Percentiles rank a stretch among this genome's conserved stretches.
Evolutionary conservation across 2,329 filamentous ascomycete genomes (phyloP).

Genomic region (Leptographium lundbergii): DNA sequence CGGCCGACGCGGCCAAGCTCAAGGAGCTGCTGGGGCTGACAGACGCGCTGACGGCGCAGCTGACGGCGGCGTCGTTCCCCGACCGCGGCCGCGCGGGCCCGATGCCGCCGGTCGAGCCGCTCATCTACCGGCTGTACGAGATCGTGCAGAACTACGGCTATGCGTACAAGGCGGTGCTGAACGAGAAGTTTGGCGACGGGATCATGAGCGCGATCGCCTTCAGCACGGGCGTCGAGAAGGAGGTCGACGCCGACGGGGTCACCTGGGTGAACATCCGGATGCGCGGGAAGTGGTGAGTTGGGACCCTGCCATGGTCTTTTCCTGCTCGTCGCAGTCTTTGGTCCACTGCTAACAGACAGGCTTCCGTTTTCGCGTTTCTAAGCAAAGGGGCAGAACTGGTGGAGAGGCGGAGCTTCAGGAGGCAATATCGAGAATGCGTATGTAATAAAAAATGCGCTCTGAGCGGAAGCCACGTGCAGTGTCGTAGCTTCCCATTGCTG

Average conservation of each 20-base stretch:
- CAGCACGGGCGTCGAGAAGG: slow-evolving; percentile 84
- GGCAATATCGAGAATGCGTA: background rate
- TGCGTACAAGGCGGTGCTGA: slow-evolving; percentile 86
- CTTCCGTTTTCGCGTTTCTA: slow-evolving; percentile 25
- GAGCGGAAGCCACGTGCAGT: background rate
- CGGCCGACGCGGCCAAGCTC: slow-evolving; percentile 43
- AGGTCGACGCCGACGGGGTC: slow-evolving; percentile 70
- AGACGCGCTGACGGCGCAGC: slow-evolving; percentile 36
- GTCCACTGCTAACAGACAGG: slow-evolving; percentile 13
- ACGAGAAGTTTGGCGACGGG: slow-evolving; percentile 88
- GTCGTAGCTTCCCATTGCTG: background rate
- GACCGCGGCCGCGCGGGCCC: slow-evolving; percentile 68
- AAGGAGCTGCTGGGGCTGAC: slow-evolving; percentile 41
- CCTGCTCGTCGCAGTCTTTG: background rate
- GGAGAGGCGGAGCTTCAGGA: background rate
- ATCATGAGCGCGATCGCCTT: slow-evolving; percentile 97
- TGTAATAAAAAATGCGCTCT: background rate
- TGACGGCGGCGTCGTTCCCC: slow-evolving; percentile 49
- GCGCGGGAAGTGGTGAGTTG: slow-evolving; percentile 66
- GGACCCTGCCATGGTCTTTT: background rate
- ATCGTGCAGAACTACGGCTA: slow-evolving; percentile 96
- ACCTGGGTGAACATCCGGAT: slow-evolving; percentile 78
- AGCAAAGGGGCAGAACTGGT: background rate
- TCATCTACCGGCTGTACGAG: slow-evolving; percentile 87
- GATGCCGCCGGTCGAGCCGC: slow-evolving; percentile 73